Evolutionary conservation across 768 basidiomycete species (phyloP).

Genomic region (Amanita exitialis): DNA sequence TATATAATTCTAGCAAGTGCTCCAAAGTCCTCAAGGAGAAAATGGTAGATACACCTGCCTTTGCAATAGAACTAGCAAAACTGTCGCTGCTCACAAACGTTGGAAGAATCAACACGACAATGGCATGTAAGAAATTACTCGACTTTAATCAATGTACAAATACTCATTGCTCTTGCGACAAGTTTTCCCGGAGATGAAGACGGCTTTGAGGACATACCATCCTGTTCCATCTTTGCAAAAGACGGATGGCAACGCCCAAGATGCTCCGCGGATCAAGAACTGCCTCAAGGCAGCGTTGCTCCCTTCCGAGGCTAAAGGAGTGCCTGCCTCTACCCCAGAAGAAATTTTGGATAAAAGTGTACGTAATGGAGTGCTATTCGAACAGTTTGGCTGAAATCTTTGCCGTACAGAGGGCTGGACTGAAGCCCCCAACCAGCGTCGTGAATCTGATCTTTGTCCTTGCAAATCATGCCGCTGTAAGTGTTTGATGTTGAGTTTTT

Average conservation of each 20-base stretch:
- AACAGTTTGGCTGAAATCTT: slow-evolving; percentile 3
- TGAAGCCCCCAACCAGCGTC: slow-evolving; percentile 73
- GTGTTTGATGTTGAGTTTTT: slow-evolving; percentile 9
- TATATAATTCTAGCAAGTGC: slow-evolving; percentile 74
- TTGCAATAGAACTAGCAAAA: slow-evolving; percentile 73
- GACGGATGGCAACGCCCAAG: slow-evolving; percentile 81
- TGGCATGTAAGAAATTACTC: slow-evolving; percentile 60
- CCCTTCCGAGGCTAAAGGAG: slow-evolving; percentile 52
- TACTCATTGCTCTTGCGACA: slow-evolving; percentile 12
- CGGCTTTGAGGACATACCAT: slow-evolving; percentile 81
- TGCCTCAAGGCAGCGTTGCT: slow-evolving; percentile 76
- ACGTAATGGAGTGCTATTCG: slow-evolving; percentile 16
- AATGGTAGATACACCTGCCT: slow-evolving; percentile 73
- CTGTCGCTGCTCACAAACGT: slow-evolving; percentile 82
- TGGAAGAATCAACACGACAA: slow-evolving; percentile 86
- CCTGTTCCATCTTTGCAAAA: slow-evolving; percentile 86
- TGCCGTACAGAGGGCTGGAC: slow-evolving; percentile 37
- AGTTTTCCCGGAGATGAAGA: slow-evolving; percentile 95
- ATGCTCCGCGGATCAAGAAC: slow-evolving; percentile 88
- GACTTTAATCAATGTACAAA: not conserved
- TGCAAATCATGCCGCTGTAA: slow-evolving; percentile 68
- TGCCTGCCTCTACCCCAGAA: slow-evolving; percentile 63
- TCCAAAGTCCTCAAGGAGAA: slow-evolving; percentile 85
- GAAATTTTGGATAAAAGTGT: slow-evolving; percentile 66
- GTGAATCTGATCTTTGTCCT: slow-evolving; percentile 83